These are phyloP conservation scores for Corynascus novoguineensis DNA, from an alignment of 495 filamentous ascomycete genomes.

Conservation along the genomic window DNA sequence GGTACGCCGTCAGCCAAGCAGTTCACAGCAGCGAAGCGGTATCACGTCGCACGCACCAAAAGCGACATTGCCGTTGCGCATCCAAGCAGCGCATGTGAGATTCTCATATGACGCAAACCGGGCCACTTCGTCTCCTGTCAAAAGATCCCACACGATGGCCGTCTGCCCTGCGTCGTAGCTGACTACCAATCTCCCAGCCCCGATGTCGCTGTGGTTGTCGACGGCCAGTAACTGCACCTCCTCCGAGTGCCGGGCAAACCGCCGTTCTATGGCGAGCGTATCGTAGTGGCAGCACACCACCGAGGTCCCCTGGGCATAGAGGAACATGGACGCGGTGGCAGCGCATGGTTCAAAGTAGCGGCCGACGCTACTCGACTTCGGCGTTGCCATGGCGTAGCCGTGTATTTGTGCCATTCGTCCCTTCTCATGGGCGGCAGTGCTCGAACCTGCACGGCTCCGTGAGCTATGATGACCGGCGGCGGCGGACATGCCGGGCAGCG, in stretches of 20 bases:
- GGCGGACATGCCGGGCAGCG: constrained; percentile 38
- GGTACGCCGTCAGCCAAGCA: constrained; percentile 15
- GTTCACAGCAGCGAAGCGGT: constrained; percentile 7
- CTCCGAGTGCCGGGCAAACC: constrained; percentile 79
- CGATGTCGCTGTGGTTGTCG: constrained; percentile 87
- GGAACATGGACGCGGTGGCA: constrained; percentile 78
- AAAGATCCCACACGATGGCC: constrained; percentile 93
- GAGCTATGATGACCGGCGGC: constrained; percentile 39
- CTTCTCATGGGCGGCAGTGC: constrained; percentile 42
- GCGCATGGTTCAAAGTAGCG: constrained; percentile 75
- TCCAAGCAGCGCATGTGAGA: constrained; percentile 82
- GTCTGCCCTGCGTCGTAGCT: constrained; percentile 90
- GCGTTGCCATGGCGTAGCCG: constrained; percentile 47
- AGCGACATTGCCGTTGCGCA: constrained; percentile 94
- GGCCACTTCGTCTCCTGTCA: constrained; percentile 85
- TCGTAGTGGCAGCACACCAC: constrained; percentile 86
- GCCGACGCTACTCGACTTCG: constrained; percentile 45
- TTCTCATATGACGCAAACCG: constrained; percentile 86
- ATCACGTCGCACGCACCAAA: constrained; percentile 61
- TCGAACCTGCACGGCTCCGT: constrained; percentile 58
- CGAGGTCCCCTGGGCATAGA: constrained; percentile 74
- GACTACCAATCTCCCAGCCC: constrained; percentile 77
- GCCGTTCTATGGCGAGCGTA: constrained; percentile 79
- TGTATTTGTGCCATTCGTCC: constrained; percentile 39
- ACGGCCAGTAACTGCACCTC: constrained; percentile 77